phyloP scores from a whole-genome alignment of 257 asterid species.

The Capsicum pubescens region DNA sequence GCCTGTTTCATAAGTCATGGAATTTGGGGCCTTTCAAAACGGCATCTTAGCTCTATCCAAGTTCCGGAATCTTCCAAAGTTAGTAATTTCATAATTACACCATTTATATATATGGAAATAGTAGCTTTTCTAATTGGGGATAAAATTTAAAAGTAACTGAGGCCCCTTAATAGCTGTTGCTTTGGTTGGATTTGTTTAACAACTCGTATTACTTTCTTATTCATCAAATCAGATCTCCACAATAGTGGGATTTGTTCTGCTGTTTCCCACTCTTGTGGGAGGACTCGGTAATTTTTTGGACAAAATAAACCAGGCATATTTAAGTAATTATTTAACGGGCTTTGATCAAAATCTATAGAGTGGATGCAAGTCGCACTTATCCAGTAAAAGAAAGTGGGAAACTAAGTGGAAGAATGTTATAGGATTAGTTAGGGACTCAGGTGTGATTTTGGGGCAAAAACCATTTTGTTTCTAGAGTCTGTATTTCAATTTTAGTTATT shows the following conservation, averaged over 20 bases:
- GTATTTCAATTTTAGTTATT: not conserved
- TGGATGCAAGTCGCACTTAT: not conserved
- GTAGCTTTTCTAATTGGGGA: constrained; percentile 1
- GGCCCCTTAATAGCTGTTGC: not conserved
- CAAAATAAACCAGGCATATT: constrained; percentile 1
- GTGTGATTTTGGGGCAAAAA: not conserved
- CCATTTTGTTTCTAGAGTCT: constrained; percentile 2
- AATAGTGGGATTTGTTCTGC: not conserved
- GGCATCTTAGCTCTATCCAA: not conserved
- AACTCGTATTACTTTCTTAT: not conserved
- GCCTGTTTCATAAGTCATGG: constrained; percentile 8
- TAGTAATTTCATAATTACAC: not conserved
- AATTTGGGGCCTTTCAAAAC: constrained; percentile 4
- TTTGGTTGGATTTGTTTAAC: not conserved
- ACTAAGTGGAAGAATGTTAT: not conserved
- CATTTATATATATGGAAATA: constrained; percentile 3
- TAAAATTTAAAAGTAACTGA: not conserved
- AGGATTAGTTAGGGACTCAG: not conserved
- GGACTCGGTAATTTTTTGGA: not conserved
- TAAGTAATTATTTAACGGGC: not conserved
- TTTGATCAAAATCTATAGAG: not conserved
- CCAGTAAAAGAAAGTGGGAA: not conserved
- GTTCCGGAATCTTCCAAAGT: not conserved
- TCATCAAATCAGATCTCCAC: not conserved
- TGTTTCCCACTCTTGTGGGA: constrained; percentile 12